phyloP scores from a whole-genome alignment of 2,329 filamentous ascomycete genomes.

The Alternaria sp. region DNA sequence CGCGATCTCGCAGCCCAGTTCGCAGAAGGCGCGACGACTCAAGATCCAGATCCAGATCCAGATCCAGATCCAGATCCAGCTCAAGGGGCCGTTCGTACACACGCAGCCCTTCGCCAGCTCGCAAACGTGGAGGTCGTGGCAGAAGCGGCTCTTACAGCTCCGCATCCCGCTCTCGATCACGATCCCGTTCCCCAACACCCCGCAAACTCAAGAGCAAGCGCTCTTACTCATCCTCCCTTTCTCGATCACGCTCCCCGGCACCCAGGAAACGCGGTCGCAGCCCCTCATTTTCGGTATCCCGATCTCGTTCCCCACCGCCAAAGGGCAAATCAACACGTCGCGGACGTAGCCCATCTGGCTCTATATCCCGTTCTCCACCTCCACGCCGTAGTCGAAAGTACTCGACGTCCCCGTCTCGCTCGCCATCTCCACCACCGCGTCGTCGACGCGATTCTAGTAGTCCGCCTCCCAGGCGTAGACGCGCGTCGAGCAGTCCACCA shows the following conservation, averaged over 20 bases:
- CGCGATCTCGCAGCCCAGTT: conserved; percentile 34
- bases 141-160: conserved; percentile 33
- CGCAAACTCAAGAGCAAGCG: conserved; percentile 30
- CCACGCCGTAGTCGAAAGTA: conserved; percentile 12
- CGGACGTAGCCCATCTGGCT: conserved; percentile 26
- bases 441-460: background rate
- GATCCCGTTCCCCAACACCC: conserved; percentile 33
- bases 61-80: conserved; percentile 37
- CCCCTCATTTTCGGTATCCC: conserved; percentile 23
- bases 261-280: conserved; percentile 38
- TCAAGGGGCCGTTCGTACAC: conserved; percentile 44
- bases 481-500: conserved; percentile 11
- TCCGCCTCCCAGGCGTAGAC: conserved; percentile 10
- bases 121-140: conserved; percentile 30
- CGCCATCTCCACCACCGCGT: background rate
- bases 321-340: conserved; percentile 22
- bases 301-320: conserved; percentile 29
- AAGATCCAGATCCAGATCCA: conserved; percentile 35
- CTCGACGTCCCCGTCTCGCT: conserved; percentile 4
- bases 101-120: conserved; percentile 39
- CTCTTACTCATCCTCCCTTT: conserved; percentile 33
- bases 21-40: conserved; percentile 35
- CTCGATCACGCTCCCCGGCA: conserved; percentile 32
- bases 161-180: conserved; percentile 36
- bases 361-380: conserved; percentile 16